These are phyloP conservation scores for Carex myosuroides DNA, from an alignment of 176 grass and related monocot species.

Conservation along the genomic window DNA sequence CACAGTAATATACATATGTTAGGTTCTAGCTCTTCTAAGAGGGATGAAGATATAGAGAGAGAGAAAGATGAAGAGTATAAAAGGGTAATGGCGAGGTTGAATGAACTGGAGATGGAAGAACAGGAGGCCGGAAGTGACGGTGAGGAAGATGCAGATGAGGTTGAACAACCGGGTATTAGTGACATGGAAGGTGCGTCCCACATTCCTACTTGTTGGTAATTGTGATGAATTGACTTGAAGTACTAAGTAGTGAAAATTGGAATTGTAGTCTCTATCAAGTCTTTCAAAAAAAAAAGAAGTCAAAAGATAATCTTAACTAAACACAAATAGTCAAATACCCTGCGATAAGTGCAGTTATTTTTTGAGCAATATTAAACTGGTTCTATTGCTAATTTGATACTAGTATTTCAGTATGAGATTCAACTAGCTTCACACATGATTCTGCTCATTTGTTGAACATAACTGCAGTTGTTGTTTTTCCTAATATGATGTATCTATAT, in stretches of 20 bases:
- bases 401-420: slow-evolving; percentile 1
- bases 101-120: slow-evolving; percentile 75
- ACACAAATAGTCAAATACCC: neutral
- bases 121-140: slow-evolving; percentile 47
- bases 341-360: slow-evolving; percentile 23
- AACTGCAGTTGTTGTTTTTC: neutral
- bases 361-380: neutral
- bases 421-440: neutral
- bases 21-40: slow-evolving; percentile 34
- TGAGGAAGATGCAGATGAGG: slow-evolving; percentile 17
- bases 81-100: slow-evolving; percentile 65
- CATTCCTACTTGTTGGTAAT: slow-evolving; percentile 16
- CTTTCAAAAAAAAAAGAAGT: too few species aligned
- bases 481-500: too few species aligned
- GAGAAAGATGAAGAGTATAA: slow-evolving; percentile 57
- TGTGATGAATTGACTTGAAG: slow-evolving; percentile 11
- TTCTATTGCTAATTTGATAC: slow-evolving; percentile 18
- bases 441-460: neutral
- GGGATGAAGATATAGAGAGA: slow-evolving; percentile 20
- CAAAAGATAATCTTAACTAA: neutral
- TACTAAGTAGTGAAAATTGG: neutral
- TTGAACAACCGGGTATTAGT: slow-evolving; percentile 21
- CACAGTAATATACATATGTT: slow-evolving; percentile 13
- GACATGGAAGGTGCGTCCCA: slow-evolving; percentile 30
- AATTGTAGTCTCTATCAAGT: neutral